Evolutionary conservation across 129 eudicot species (phyloP), one percentile per base, ranked within the genome.

Genomic region (Centrapalus pauciflorus): DNA sequence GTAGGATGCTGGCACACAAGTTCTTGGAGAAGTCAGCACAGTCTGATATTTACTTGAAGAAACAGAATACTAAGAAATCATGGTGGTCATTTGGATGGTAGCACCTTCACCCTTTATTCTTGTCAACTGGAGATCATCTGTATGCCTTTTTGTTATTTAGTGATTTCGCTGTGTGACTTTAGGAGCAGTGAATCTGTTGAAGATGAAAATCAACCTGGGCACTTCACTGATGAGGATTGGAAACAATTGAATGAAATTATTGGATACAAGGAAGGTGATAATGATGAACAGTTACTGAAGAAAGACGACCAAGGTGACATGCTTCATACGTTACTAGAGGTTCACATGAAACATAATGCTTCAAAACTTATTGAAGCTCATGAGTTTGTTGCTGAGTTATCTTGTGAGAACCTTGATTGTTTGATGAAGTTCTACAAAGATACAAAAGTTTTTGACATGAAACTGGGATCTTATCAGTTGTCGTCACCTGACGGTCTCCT

Each of bases 81-180:
- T 94, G 99, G 99, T 94, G 95, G 95, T 71, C 97, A 58, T 86
- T 94, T 64, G 99, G 99, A 77, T 83, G 99, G 99, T 94, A 64
- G 4, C 24, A 14, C 37, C 32, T 61, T 46, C 25, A 49, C 32
- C 26, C 38, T 49, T 23, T 57, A 26, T 35, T 62, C 11, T 28
- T 64, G 26, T 34, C 24, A 37, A 57, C 45, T 40, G 38, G 25
- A 52, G 51, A 29, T 61, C 20, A 70, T 29, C 17, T 37, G 54
- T 51, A 28, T 24, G 16, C 28, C 49, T 62, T 76, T 24, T 45
- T 49, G 48, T 43, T 54, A 55, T 30, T 14, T 71, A 55, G 30
- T 50, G 48, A 70, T 56, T 67, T 11, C 30, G 11, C 29, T 55
- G 45, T 59, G 48, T 11, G 71, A 27, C 25, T 64, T 61, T 79